Evolutionary conservation across 371 early-diverging fungal genomes (phyloP).

Genomic region (Massospora cicadina): DNA sequence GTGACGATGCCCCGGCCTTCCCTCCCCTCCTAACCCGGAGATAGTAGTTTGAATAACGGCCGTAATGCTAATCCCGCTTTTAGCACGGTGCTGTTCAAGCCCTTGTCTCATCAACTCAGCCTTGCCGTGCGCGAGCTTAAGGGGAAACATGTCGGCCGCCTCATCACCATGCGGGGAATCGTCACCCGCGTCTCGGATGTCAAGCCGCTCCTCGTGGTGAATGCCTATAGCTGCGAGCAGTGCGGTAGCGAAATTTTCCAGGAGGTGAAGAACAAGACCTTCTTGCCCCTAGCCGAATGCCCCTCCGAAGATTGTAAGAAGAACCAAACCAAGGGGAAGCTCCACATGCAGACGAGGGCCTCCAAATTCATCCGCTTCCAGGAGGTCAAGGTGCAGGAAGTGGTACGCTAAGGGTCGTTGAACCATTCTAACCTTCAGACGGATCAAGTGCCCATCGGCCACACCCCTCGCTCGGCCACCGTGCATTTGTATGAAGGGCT

Average conservation of each 20-base stretch:
- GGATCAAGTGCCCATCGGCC: constrained; percentile 96
- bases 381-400: constrained; percentile 88
- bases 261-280: constrained; percentile 68
- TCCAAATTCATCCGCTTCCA: constrained; percentile 90
- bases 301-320: constrained; percentile 64
- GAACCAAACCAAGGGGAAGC: constrained; percentile 69
- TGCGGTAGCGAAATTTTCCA: constrained; percentile 98
- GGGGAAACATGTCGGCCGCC: constrained; percentile 65
- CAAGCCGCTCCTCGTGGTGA: constrained; percentile 82
- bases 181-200: constrained; percentile 95
- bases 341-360: constrained; percentile 88
- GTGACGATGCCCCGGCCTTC: constrained; percentile 31
- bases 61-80: neutral
- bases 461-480: constrained; percentile 92
- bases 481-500: constrained; percentile 73
- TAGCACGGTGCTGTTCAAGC: constrained; percentile 69
- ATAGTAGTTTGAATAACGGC: constrained; percentile 29
- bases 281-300: constrained; percentile 83
- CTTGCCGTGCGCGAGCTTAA: constrained; percentile 79
- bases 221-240: constrained; percentile 89
- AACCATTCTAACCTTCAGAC: constrained; percentile 27
- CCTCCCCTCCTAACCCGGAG: constrained; percentile 70
- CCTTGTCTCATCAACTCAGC: constrained; percentile 35
- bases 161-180: constrained; percentile 87
- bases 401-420: constrained; percentile 29